Evolutionary conservation across 495 filamentous ascomycete species (phyloP), one percentile per base, ranked within the genome.

Genomic region (Annulohypoxylon nitens): DNA sequence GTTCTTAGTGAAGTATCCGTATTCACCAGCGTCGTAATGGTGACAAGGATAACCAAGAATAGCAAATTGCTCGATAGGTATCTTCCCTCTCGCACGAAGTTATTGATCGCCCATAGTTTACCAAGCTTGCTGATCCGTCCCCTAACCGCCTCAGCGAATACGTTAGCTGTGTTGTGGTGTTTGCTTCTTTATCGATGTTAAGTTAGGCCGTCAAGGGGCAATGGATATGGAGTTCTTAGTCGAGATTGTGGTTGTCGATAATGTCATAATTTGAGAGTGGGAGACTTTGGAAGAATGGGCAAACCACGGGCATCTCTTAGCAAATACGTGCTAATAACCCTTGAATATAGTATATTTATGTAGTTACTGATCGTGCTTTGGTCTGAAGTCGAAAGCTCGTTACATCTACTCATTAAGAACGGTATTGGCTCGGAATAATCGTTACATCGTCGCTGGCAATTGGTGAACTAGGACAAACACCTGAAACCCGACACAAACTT

Each of bases 1-100:
- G 53, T 77, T 81, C 0, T 86, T 87, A 3, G 83, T 88, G 69
- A 88, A 88, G 61, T 81, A 80, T 20, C 85, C 85, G 75, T 86
- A 89, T 14, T 83, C 81, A 11, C 79, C 48, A 37, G 75, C 69
- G 37, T 62, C 69, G 36, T 78, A 37, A 16, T 82, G 75, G 3
- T 79, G 75, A 25, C 69, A 79, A 0, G 86, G 86, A 75, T 87
- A 89, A 26, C 83, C 86, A 9, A 88, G 79, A 34, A 89, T 83
- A 8, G 86, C 85, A 54, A 78, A 67, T 66, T 88, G 87, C 48
- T 81, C 72, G n/a, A 76, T 57, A 23, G 20, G 20, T 23, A 23
- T 23, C 20, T 23, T 23, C 20, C 20, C 20, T 23, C 20, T 23
- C 1, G 20, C 20, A 23, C 20, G 20, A 23, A 23, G 20, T 23